phyloP scores from a whole-genome alignment of 78 protist genomes.

The Guillardia theta region DNA sequence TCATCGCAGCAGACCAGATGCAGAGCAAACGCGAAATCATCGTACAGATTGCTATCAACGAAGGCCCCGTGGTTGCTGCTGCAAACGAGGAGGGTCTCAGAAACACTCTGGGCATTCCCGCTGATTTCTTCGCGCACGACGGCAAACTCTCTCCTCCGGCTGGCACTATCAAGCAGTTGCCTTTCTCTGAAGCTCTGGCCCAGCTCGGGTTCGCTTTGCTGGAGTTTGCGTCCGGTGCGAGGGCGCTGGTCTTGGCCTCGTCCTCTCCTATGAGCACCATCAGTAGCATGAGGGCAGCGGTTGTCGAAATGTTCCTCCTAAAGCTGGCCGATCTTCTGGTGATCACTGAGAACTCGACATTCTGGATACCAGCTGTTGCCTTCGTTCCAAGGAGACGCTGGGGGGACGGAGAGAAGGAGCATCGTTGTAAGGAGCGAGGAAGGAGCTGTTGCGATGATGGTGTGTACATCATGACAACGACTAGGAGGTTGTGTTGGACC shows the following conservation, averaged over 20 bases:
- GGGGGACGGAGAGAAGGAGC: background rate
- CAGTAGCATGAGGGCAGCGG: background rate
- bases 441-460: too few relatives aligned
- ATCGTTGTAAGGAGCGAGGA: background rate
- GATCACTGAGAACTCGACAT: background rate
- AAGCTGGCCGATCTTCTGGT: background rate
- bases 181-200: background rate
- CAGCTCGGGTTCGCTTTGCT: background rate
- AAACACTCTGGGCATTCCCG: background rate
- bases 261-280: background rate
- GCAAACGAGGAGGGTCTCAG: background rate
- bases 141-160: background rate
- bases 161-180: background rate
- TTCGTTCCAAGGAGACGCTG: background rate
- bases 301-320: background rate
- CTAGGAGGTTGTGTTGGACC: too few relatives aligned
- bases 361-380: background rate
- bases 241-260: background rate
- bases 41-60: background rate
- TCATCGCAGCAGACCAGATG: background rate
- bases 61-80: background rate
- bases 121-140: background rate
- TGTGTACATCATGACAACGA: too few relatives aligned
- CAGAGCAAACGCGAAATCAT: background rate
- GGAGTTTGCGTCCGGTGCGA: background rate